Percentiles rank a stretch among this genome's conserved stretches.
Conservation (phyloP, 495 filamentous ascomycete genomes). For the Aspergillus ellipticus region DNA sequence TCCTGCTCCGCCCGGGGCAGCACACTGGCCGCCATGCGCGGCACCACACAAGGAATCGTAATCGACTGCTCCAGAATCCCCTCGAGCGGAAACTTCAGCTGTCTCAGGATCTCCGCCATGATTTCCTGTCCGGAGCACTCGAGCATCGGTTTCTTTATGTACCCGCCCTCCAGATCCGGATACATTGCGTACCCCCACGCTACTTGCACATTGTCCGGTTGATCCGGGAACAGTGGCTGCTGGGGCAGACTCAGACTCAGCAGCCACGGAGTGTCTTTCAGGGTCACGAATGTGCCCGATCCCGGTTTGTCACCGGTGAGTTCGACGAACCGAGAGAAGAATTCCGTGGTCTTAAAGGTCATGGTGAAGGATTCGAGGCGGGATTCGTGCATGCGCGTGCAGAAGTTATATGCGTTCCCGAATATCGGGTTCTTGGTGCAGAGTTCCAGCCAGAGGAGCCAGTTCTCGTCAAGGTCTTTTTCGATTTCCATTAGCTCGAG, state of each 20-base stretch:
- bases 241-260: slow-evolving; percentile 33
- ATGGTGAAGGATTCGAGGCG: slow-evolving; percentile 39
- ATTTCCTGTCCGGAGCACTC: slow-evolving; percentile 40
- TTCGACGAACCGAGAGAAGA: slow-evolving; percentile 24
- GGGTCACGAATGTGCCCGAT: slow-evolving; percentile 28
- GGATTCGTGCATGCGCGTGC: slow-evolving; percentile 29
- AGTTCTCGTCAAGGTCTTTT: slow-evolving; percentile 31
- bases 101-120: slow-evolving; percentile 32
- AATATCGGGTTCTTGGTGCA: slow-evolving; percentile 24
- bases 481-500: slow-evolving; percentile 20
- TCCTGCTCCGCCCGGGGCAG: slow-evolving; percentile 25
- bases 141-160: slow-evolving; percentile 39
- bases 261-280: slow-evolving; percentile 36
- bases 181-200: slow-evolving; percentile 41
- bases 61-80: slow-evolving; percentile 15
- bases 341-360: slow-evolving; percentile 29
- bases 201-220: slow-evolving; percentile 27
- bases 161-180: slow-evolving; percentile 28
- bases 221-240: slow-evolving; percentile 38
- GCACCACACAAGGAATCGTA: slow-evolving; percentile 38
- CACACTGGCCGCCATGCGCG: slow-evolving; percentile 26
- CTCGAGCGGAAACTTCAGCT: slow-evolving; percentile 24
- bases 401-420: slow-evolving; percentile 43
- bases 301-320: slow-evolving; percentile 28
- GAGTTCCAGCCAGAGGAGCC: slow-evolving; percentile 31